These are phyloP conservation scores for Uronychia setigera DNA, from an alignment of 73 alveolate species.

Conservation along the genomic window DNA sequence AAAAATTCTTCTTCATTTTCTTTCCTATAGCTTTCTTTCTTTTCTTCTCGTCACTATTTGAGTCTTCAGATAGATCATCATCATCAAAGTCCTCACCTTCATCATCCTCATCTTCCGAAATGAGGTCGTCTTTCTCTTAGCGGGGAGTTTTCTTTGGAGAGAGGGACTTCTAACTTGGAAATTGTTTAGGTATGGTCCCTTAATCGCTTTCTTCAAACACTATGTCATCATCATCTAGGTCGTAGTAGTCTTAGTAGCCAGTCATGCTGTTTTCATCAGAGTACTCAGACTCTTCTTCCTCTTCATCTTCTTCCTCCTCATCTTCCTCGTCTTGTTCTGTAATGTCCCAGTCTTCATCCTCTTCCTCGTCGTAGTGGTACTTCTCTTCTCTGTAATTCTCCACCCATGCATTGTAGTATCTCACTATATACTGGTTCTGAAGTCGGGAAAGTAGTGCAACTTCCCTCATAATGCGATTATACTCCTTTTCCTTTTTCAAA, in stretches of 20 bases:
- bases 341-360: constrained; percentile 42
- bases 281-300: constrained; percentile 49
- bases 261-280: too few relatives aligned
- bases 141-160: too few relatives aligned
- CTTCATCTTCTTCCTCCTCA: constrained; percentile 60
- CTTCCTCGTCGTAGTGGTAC: constrained; percentile 38
- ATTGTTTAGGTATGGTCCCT: too few relatives aligned
- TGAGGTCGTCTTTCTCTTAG: constrained; percentile 22
- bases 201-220: not conserved
- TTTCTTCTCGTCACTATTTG: constrained; percentile 1
- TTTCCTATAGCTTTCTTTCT: too few relatives aligned
- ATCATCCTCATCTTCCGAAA: constrained; percentile 24
- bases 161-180: too few relatives aligned
- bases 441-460: constrained; percentile 70
- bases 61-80: constrained; percentile 1
- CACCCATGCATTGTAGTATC: constrained; percentile 90
- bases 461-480: constrained; percentile 71
- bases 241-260: too few relatives aligned
- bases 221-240: not conserved
- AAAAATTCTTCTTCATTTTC: not conserved
- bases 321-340: constrained; percentile 39
- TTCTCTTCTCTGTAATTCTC: constrained; percentile 69
- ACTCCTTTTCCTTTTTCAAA: constrained; percentile 55
- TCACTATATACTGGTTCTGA: constrained; percentile 82
- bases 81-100: too few relatives aligned